Evolutionary conservation across 2,329 filamentous ascomycete species (phyloP).

Genomic region (Hymenotorrendiella dingleyae): DNA sequence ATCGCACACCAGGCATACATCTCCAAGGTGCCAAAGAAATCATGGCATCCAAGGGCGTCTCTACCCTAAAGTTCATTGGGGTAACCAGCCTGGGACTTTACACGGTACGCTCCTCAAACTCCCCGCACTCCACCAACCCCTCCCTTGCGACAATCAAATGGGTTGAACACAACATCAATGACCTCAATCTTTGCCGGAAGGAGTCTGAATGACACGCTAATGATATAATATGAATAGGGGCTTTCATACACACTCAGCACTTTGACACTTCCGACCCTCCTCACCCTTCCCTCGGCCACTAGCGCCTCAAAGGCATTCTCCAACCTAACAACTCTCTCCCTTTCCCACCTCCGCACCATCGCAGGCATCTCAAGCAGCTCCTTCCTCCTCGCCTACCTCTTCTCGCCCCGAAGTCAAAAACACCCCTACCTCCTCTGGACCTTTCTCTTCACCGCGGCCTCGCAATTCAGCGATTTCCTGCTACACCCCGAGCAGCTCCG

Average conservation of each 20-base stretch:
- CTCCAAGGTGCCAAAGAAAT: too few species aligned
- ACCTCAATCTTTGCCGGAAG: neutral
- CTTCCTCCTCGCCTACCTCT: conserved; percentile 69
- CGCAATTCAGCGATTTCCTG: conserved; percentile 36
- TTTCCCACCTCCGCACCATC: conserved; percentile 60
- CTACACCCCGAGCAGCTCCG: conserved; percentile 11
- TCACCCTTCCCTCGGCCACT: conserved; percentile 71
- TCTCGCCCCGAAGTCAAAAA: conserved; percentile 68
- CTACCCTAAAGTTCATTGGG: conserved; percentile 85
- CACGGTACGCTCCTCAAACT: conserved; percentile 53
- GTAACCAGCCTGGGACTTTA: conserved; percentile 82
- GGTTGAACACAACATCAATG: too few species aligned
- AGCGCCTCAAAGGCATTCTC: conserved; percentile 65
- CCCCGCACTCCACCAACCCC: conserved; percentile 1
- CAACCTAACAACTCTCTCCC: conserved; percentile 57
- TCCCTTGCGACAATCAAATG: neutral
- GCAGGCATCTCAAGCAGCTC: conserved; percentile 63
- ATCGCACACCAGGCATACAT: too few species aligned
- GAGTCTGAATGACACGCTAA: neutral
- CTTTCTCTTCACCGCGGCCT: conserved; percentile 56
- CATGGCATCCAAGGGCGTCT: conserved; percentile 67
- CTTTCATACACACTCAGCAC: conserved; percentile 79
- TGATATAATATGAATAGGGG: conserved; percentile 50
- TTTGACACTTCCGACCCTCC: conserved; percentile 72
- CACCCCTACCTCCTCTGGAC: conserved; percentile 93